A percentile compares a stretch with the other conserved stretches of the same genome.
These are phyloP conservation scores for Henckelia pumila DNA, from an alignment of 257 asterid genomes.

Conservation along the genomic window DNA sequence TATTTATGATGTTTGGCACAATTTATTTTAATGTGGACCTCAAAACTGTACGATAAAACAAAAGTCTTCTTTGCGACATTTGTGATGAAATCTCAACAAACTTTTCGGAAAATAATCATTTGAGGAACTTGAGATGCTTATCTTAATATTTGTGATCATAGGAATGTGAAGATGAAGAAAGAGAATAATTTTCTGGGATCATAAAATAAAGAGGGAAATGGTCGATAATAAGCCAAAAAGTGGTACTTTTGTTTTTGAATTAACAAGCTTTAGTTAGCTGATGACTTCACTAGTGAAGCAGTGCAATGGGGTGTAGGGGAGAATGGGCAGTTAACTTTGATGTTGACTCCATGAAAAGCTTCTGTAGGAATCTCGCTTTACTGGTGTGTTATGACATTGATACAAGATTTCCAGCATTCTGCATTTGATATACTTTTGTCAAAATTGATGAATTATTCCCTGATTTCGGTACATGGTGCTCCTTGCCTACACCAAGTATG, in stretches of 20 bases:
- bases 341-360: background rate
- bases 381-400: background rate
- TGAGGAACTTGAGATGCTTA: conserved; percentile 14
- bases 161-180: conserved; percentile 9
- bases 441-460: background rate
- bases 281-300: conserved; percentile 8
- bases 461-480: background rate
- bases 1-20: background rate
- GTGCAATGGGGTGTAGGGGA: background rate
- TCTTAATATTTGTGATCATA: conserved; percentile 17
- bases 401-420: background rate
- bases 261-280: conserved; percentile 2
- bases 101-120: conserved; percentile 8
- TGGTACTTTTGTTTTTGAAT: conserved; percentile 8
- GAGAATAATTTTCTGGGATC: background rate
- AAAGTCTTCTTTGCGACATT: conserved; percentile 11
- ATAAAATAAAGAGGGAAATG: background rate
- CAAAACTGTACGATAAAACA: background rate
- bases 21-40: conserved; percentile 14
- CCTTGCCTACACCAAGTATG: conserved; percentile 4
- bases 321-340: background rate
- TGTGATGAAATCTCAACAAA: conserved; percentile 3
- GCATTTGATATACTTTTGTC: too few species aligned
- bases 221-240: background rate
- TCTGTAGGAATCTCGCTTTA: background rate